Conservation (phyloP, 345 rosid species). For the Kandelia obovata region DNA sequence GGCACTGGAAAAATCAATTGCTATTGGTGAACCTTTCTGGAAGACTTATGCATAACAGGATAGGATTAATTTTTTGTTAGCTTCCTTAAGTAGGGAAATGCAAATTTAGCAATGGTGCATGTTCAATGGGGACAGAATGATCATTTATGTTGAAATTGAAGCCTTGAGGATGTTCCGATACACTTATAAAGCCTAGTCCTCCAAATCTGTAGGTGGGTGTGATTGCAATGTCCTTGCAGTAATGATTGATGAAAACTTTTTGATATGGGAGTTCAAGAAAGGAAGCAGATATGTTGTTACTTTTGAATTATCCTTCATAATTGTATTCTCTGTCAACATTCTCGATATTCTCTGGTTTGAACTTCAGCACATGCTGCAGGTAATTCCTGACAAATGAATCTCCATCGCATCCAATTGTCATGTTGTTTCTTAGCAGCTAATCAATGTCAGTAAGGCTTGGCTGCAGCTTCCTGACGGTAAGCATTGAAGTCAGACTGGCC, state of each 20-base stretch:
- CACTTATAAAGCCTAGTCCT: constrained; percentile 58
- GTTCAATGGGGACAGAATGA: background rate
- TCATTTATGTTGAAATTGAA: background rate
- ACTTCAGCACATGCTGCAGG: constrained; percentile 29
- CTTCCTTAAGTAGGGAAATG: background rate
- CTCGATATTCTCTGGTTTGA: constrained; percentile 23
- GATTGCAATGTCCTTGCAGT: constrained; percentile 37
- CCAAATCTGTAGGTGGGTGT: constrained; percentile 39
- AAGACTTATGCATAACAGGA: constrained; percentile 29
- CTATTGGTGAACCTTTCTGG: constrained; percentile 46
- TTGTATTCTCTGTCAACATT: constrained; percentile 18
- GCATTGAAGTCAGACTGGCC: constrained; percentile 52
- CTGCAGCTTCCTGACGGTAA: constrained; percentile 41
- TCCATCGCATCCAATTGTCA: constrained; percentile 45
- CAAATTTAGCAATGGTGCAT: background rate
- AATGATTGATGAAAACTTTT: constrained; percentile 33
- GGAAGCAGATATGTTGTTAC: constrained; percentile 33
- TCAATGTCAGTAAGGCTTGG: constrained; percentile 37
- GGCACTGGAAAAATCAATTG: constrained; percentile 42
- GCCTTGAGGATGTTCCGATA: background rate
- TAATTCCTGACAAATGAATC: constrained; percentile 44
- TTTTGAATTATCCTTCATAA: constrained; percentile 26
- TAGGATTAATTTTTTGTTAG: background rate
- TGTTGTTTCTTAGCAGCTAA: constrained; percentile 23
- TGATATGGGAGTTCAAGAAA: constrained; percentile 54